Percentiles rank a stretch among this genome's conserved stretches.
Conservation (phyloP, 1,284 basidiomycete species). For the Papiliotrema terrestris region DNA sequence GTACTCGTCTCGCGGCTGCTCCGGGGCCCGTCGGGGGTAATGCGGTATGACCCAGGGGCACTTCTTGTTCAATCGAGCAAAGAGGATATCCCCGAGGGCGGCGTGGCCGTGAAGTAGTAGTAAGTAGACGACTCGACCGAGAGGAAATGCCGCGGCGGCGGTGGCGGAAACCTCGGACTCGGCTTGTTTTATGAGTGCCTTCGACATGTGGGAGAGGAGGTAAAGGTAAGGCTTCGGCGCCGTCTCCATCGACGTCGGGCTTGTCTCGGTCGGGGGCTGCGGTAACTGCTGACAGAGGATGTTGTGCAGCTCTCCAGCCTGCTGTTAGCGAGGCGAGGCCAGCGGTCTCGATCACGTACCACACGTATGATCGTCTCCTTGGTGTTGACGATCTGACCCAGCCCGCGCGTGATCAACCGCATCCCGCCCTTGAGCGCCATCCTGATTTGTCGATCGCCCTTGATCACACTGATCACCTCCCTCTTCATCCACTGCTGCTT, state of each 20-base stretch:
- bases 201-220: constrained; percentile 79
- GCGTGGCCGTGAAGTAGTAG: constrained; percentile 59
- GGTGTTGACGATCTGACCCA: constrained; percentile 89
- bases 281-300: constrained; percentile 51
- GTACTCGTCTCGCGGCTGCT: constrained; percentile 56
- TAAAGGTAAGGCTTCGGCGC: constrained; percentile 58
- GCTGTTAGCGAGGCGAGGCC: constrained; percentile 13
- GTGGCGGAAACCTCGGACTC: constrained; percentile 92
- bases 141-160: constrained; percentile 74
- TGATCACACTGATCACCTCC: constrained; percentile 69
- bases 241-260: constrained; percentile 43
- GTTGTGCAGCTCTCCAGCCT: constrained; percentile 65
- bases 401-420: constrained; percentile 80
- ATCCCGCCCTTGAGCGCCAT: constrained; percentile 59
- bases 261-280: constrained; percentile 47
- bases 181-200: constrained; percentile 85
- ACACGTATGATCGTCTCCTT: constrained; percentile 65
- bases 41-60: constrained; percentile 58
- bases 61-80: constrained; percentile 77
- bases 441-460: constrained; percentile 56
- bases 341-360: constrained; percentile 11
- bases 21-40: constrained; percentile 46
- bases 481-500: constrained; percentile 67
- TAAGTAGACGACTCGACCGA: constrained; percentile 71
- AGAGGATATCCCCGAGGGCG: constrained; percentile 71